phyloP scores from a whole-genome alignment of 2,329 filamentous ascomycete genomes.

The Aphanocladium album region DNA sequence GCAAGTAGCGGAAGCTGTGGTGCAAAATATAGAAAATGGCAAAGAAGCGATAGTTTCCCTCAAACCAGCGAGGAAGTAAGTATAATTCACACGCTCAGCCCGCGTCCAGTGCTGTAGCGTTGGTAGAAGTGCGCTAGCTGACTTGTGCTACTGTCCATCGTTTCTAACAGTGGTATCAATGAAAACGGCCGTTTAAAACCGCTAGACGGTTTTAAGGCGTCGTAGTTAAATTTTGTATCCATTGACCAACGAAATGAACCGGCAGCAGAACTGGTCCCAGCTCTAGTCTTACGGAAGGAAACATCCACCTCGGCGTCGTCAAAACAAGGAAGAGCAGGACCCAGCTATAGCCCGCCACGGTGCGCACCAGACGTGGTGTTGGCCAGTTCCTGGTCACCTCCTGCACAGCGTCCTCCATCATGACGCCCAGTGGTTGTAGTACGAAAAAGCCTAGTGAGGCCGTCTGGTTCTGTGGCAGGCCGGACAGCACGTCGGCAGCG shows the following conservation, averaged over 20 bases:
- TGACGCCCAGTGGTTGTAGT: constrained; percentile 12
- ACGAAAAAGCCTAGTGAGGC: constrained; percentile 8
- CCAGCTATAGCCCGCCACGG: constrained; percentile 7
- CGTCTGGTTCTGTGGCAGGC: neutral
- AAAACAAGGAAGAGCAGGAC: neutral
- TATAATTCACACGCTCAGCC: no score
- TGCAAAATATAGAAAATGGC: no score
- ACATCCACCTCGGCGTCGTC: constrained; percentile 3
- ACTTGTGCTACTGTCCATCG: no score
- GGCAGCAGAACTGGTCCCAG: neutral
- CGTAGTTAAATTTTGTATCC: no score
- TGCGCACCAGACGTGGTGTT: neutral
- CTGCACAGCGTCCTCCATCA: constrained; percentile 13
- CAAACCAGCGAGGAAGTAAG: no score
- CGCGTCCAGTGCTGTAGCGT: no score
- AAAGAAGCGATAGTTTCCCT: no score
- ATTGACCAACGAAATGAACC: neutral
- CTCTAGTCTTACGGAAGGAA: neutral
- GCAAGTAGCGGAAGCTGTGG: no score
- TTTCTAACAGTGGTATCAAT: no score
- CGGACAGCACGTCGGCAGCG: neutral
- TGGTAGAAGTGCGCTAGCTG: no score
- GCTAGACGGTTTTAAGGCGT: no score
- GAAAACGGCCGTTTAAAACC: no score
- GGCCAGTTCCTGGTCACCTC: neutral